phyloP scores from a whole-genome alignment of 129 eudicot species.

The Pulicaria dysenterica region DNA sequence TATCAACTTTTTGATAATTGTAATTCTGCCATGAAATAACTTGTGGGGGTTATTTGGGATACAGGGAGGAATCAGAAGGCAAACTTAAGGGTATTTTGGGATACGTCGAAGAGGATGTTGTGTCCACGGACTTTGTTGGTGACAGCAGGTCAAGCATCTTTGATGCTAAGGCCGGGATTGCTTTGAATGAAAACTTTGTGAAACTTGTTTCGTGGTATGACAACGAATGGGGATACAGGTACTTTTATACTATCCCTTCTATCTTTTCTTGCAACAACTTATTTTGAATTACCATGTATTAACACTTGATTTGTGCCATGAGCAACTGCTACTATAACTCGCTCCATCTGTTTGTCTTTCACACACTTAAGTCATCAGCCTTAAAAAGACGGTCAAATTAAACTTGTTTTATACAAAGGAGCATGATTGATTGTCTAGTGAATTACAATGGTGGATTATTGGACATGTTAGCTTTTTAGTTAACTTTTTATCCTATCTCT shows the following conservation, averaged over 20 bases:
- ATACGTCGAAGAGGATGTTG: constrained; percentile 80
- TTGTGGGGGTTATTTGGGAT: neutral
- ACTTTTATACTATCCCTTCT: neutral
- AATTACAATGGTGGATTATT: no score
- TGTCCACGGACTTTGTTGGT: constrained; percentile 84
- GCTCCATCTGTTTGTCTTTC: neutral
- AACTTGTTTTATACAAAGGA: neutral
- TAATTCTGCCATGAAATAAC: neutral
- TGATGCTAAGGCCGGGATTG: constrained; percentile 96
- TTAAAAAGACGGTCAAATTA: no score
- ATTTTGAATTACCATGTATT: neutral
- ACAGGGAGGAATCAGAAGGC: constrained; percentile 89
- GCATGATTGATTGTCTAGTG: no score
- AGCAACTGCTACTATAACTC: neutral
- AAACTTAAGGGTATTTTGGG: constrained; percentile 85
- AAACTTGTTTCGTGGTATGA: constrained; percentile 89
- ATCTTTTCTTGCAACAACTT: neutral
- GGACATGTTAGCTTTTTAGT: no score
- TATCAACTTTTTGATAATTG: neutral
- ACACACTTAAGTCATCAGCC: no score
- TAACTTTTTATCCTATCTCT: neutral
- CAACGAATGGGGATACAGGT: constrained; percentile 96
- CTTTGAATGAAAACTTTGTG: constrained; percentile 71
- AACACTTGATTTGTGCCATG: no score
- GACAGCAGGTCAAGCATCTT: constrained; percentile 94